Evolutionary conservation across 495 filamentous ascomycete species (phyloP), one percentile per base, ranked within the genome.

Genomic region (Parmelia sp.): DNA sequence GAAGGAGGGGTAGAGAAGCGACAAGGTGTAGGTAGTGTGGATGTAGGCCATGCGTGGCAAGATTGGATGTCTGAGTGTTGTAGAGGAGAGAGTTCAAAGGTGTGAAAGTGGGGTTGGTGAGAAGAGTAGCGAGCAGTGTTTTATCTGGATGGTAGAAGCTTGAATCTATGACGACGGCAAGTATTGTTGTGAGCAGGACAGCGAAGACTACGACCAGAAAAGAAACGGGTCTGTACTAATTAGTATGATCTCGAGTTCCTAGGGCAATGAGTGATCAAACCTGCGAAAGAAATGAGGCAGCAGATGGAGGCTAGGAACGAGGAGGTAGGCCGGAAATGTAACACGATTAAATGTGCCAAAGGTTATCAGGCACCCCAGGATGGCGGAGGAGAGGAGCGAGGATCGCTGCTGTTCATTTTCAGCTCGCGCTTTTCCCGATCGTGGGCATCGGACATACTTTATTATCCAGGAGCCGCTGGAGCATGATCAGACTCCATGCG

Each of bases 301-400:
- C 58, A 97, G 81, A 70, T 87, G 85, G 68, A 96, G 77, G 15
- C 85, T 86, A 25, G 95, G 92, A 63, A 96, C 78, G 33, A 96
- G 66, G 58, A 97, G 74, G 66, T 92, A 98, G 19, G 92, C 93
- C 60, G 93, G 94, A 71, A 97, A 97, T 7, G 94, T 98, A 72
- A 97, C 95, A 45, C 94, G 84, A 74, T 96, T 98, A 77, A 97
- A 98, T 63, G 90, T 79, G 45, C 94, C 93, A 56, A 91, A 88
- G 42, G 96, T 87, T 31, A 86, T 80, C 44, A 96, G 81, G 58
- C 94, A 84, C 27, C 90, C 90, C 14, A 98, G 82, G 17, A 92
- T 80, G 17, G 82, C 81, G 58, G 86, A 90, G 23, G 91, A 85
- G 66, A 91, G 81, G 64, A 90, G 77, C 45, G 89, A 90, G 29